Evolutionary conservation across 148 eudicot species (phyloP), one percentile per base, ranked within the genome.

Genomic region (Camellia granthamiana): DNA sequence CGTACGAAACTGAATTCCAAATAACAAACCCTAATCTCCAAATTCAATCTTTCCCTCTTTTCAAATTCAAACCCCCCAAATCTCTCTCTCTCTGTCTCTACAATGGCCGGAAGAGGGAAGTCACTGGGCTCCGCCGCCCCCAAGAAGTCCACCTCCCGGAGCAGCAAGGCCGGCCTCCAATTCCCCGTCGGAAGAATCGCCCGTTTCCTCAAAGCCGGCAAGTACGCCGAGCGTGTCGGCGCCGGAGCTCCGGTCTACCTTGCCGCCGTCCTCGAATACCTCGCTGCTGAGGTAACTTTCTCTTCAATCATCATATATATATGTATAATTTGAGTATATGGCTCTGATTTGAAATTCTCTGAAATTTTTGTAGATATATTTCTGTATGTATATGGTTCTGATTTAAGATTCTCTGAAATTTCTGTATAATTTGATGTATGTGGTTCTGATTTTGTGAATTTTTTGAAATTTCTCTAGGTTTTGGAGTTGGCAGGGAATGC

Each of bases 241-340:
- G 75, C 75, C 75, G 75, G 74, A 4, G 75, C 75, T 72, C 75
- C 60, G 42, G 60, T 72, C 75, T 72, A 72, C 60, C 75, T 72
- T 61, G 75, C 75, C 41, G 59, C 75, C 60, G 60, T 72, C 75
- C 75, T 72, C 6, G 75, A 72, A 72, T 72, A 72, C 16, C 75
- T 72, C 5, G 75, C 75, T 18, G 75, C 75, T 21, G 75, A 72
- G 75, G 75, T 72, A 49, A n/a, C 0, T 10, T 7, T 7, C 1
- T 5, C 30, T 43, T 18, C 55, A 3, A 44, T 13, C 3, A 43
- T 18, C 18, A 0, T 46, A 47, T 44, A 47, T 44, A 70, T 70
- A 15, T 16, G 3, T 15, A 44, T 3, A 23, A 3, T 63, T 63
- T 19, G 6, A 16, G 67, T 59, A 1, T 59, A n/a, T 2, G 38